Base-by-base conservation (phyloP, 257 asterid genomes). In the Nicotiana tomentosiformis region DNA sequence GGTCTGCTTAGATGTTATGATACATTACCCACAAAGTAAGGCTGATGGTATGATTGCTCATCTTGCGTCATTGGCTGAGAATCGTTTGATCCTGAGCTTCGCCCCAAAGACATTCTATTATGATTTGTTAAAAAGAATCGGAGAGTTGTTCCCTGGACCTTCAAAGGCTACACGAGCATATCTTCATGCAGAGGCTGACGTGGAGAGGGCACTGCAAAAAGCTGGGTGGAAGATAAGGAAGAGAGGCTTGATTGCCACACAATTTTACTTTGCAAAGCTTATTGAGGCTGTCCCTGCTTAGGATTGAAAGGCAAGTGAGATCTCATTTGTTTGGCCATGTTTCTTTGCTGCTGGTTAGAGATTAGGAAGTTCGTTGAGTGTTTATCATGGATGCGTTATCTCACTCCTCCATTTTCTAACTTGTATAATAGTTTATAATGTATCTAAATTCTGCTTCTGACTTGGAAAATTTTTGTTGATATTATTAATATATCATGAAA, bases 91-190 rank as follows among this genome's bases (percentile, higher is more conserved):
- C 82, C 85, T 94, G 35, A 96, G 99, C 88, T 96, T 96, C 61
- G 99, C 98, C 49, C 99, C 99, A 2, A 93, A 94, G 66, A 94
- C 98, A 77, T 70, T 94, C 64, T 96, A 93, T 86, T 96, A 96
- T 77, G 90, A 82, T 89, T 78, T 92, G 58, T 88, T 96, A 84
- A 96, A 96, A 88, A 93, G 99, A 83, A 86, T 96, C 1, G 98
- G 99, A 8, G 99, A 96, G 88, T 83, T 96, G 84, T 95, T 95
- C 81, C 99, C 96, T 4, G 99, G 99, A n/a, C 97, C 99, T 70
- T 95, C 99, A 33, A 95, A 95, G 91, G 98, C 98, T 16, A 95
- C 99, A 53, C 87, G 99, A 85, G 98, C 98, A 0, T 95, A 95
- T 86, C 97, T 95, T 55, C 99, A 95, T 79, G 90, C 99, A 1